Conservation (phyloP, 2,329 filamentous ascomycete genomes). For the Cyclaneusma minus region DNA sequence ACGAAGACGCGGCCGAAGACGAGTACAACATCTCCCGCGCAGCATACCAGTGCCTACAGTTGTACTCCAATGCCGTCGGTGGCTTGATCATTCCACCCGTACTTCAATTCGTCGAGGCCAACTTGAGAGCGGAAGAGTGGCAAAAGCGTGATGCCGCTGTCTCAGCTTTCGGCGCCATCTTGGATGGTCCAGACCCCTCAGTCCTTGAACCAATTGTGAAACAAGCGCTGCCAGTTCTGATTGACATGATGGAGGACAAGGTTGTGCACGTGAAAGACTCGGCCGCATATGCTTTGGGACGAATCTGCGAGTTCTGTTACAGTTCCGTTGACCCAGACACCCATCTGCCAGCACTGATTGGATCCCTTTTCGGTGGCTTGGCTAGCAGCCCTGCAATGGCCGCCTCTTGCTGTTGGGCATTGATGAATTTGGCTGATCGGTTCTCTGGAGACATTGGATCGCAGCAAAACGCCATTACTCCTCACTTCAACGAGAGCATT, state of each 20-base stretch:
- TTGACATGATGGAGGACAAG: constrained; percentile 79
- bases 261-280: constrained; percentile 90
- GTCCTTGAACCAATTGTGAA: constrained; percentile 88
- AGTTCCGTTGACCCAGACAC: constrained; percentile 75
- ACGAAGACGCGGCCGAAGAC: constrained; percentile 90
- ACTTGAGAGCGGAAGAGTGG: constrained; percentile 87
- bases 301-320: constrained; percentile 87
- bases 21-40: constrained; percentile 96
- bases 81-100: constrained; percentile 74
- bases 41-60: constrained; percentile 88
- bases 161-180: constrained; percentile 93
- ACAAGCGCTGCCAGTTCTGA: constrained; percentile 82
- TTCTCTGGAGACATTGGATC: constrained; percentile 79
- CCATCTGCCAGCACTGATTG: constrained; percentile 74
- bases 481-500: constrained; percentile 87
- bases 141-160: constrained; percentile 89
- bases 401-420: constrained; percentile 93
- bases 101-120: constrained; percentile 78
- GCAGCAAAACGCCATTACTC: constrained; percentile 65
- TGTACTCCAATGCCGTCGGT: constrained; percentile 86
- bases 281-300: constrained; percentile 86
- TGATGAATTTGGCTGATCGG: constrained; percentile 95
- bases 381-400: constrained; percentile 93
- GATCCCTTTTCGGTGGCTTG: constrained; percentile 77
- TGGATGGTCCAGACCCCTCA: constrained; percentile 94